A percentile compares a stretch with the other conserved stretches of the same genome.
phyloP scores from a whole-genome alignment of 371 early-diverging fungal species.

The Syncephalis plumigaleata region DNA sequence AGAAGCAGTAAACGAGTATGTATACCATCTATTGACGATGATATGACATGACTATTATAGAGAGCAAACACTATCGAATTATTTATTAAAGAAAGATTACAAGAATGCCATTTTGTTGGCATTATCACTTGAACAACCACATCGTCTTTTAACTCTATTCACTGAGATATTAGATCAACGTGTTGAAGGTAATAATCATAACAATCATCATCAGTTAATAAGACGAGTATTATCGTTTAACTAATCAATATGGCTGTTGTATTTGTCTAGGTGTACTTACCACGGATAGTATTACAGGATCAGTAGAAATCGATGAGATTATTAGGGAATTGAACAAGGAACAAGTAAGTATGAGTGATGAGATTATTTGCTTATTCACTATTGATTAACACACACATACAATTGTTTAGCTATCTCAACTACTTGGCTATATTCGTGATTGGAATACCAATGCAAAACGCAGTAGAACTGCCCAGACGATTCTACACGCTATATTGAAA shows the following conservation, averaged over 20 bases:
- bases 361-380: background rate
- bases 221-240: too few species aligned
- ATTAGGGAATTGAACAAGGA: constrained; percentile 30
- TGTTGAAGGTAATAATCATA: constrained; percentile 16
- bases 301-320: constrained; percentile 40
- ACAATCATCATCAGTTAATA: too few species aligned
- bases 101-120: constrained; percentile 82
- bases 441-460: constrained; percentile 90
- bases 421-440: constrained; percentile 71
- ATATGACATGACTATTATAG: constrained; percentile 14
- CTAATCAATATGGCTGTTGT: too few species aligned
- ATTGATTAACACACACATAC: constrained; percentile 2
- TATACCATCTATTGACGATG: too few species aligned
- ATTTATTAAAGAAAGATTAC: constrained; percentile 72
- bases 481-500: constrained; percentile 58
- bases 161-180: constrained; percentile 35
- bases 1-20: too few species aligned
- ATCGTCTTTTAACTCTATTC: constrained; percentile 56
- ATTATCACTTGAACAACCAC: constrained; percentile 77
- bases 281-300: constrained; percentile 33
- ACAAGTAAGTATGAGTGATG: constrained; percentile 7
- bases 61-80: constrained; percentile 82
- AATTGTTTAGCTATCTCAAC: constrained; percentile 35
- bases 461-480: constrained; percentile 59
- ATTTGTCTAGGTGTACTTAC: too few species aligned